A percentile compares a stretch with the other conserved stretches of the same genome.
phyloP scores from a whole-genome alignment of 2,329 filamentous ascomycete genomes.

The Septoria petroselini region DNA sequence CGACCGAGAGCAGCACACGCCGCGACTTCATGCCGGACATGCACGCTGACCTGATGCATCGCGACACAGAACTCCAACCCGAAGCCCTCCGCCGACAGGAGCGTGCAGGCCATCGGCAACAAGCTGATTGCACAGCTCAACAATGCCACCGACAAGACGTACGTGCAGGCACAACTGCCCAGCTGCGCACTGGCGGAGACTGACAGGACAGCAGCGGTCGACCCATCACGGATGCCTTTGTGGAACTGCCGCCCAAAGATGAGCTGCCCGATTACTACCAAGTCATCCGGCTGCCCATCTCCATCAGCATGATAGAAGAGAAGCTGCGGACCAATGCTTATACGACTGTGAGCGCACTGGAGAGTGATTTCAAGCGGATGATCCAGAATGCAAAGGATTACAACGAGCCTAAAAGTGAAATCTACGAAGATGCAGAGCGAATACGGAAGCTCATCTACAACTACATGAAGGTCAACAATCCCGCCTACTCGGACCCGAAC shows the following conservation, averaged over 20 bases:
- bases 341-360: constrained; percentile 66
- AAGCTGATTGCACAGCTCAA: constrained; percentile 72
- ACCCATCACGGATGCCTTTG: constrained; percentile 70
- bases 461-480: constrained; percentile 82
- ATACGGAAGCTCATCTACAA: constrained; percentile 83
- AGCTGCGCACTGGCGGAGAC: constrained; percentile 12
- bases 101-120: constrained; percentile 61
- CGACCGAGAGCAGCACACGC: constrained; percentile 6
- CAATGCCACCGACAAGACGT: constrained; percentile 78
- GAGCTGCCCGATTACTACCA: constrained; percentile 72
- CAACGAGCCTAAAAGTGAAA: constrained; percentile 67
- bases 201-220: constrained; percentile 56
- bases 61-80: constrained; percentile 33
- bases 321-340: constrained; percentile 71
- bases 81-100: constrained; percentile 17
- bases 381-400: constrained; percentile 83
- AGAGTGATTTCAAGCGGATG: constrained; percentile 84
- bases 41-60: constrained; percentile 23
- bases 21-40: constrained; percentile 8
- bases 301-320: constrained; percentile 69
- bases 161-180: constrained; percentile 37
- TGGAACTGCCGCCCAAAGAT: constrained; percentile 57
- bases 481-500: constrained; percentile 66
- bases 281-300: constrained; percentile 72
- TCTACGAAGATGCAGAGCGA: constrained; percentile 81